Percentiles rank a stretch among this genome's conserved stretches.
Evolutionary conservation across 1,284 basidiomycete species (phyloP).

Genomic region (Singerocomus inundabilis): DNA sequence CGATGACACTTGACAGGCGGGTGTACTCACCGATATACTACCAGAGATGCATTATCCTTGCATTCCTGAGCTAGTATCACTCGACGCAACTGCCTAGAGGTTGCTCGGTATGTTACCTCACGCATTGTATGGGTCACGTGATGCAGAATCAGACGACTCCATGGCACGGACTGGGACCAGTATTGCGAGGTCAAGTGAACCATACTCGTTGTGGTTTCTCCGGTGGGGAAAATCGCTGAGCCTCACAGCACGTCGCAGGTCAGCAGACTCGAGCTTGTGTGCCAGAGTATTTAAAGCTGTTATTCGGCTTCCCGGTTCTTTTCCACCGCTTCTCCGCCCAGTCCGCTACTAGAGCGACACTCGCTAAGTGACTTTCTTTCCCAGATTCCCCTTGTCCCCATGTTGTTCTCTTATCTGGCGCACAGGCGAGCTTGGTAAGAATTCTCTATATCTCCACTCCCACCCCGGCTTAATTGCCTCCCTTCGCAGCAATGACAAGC

Average conservation of each 20-base stretch:
- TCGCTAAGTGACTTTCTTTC: neutral
- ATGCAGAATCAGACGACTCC: too few species aligned
- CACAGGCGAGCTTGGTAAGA: slow-evolving; percentile 31
- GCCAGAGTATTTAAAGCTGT: neutral
- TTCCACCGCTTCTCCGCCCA: neutral
- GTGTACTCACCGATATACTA: slow-evolving; percentile 47
- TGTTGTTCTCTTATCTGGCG: slow-evolving; percentile 31
- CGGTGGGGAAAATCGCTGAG: neutral
- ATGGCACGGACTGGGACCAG: too few species aligned
- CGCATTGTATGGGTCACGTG: too few species aligned
- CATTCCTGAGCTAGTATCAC: too few species aligned
- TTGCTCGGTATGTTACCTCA: too few species aligned
- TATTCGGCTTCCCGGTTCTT: neutral
- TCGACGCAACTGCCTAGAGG: too few species aligned
- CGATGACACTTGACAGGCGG: slow-evolving; percentile 38
- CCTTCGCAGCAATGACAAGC: slow-evolving; percentile 26
- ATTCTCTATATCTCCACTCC: neutral
- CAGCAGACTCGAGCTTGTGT: neutral
- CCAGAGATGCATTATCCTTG: slow-evolving; percentile 33
- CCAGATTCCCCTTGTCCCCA: neutral
- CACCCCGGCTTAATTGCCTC: neutral
- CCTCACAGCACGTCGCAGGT: neutral
- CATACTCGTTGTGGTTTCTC: too few species aligned
- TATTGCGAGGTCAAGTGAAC: too few species aligned
- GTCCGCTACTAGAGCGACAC: neutral